These are phyloP conservation scores for Verticillium albo-atrum DNA, from an alignment of 2,329 filamentous ascomycete species.

Conservation along the genomic window DNA sequence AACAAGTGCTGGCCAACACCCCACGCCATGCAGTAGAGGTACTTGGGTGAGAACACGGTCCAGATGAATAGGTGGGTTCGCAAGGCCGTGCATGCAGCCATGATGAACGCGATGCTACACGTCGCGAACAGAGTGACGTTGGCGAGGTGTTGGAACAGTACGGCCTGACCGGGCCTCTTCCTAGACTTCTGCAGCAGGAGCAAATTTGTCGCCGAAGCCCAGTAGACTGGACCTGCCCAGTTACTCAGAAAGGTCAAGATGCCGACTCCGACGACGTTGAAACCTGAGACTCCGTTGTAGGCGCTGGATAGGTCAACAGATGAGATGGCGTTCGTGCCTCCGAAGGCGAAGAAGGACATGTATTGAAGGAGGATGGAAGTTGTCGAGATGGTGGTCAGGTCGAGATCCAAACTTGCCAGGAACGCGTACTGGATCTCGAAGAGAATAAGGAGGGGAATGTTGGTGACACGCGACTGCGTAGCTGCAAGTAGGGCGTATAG, in stretches of 20 bases:
- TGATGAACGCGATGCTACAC: slow-evolving; percentile 64
- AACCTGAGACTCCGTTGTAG: slow-evolving; percentile 85
- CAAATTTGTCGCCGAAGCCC: slow-evolving; percentile 63
- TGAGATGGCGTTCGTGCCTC: slow-evolving; percentile 90
- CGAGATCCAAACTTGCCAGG: slow-evolving; percentile 42
- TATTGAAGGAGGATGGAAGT: slow-evolving; percentile 75
- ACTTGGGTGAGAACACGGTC: slow-evolving; percentile 98
- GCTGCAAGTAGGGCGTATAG: slow-evolving; percentile 74
- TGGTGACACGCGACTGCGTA: slow-evolving; percentile 81
- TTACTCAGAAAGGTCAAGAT: slow-evolving; percentile 82
- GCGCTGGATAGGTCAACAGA: slow-evolving; percentile 92
- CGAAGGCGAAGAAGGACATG: slow-evolving; percentile 82
- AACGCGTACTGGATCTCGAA: slow-evolving; percentile 57
- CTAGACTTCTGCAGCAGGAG: slow-evolving; percentile 41
- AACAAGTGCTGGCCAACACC: slow-evolving; percentile 73
- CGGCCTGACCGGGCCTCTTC: slow-evolving; percentile 11
- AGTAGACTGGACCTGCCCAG: slow-evolving; percentile 89
- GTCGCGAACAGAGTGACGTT: slow-evolving; percentile 69
- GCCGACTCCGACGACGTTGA: slow-evolving; percentile 77
- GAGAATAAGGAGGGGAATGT: slow-evolving; percentile 79
- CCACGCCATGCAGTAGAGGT: slow-evolving; percentile 90
- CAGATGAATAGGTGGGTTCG: slow-evolving; percentile 94
- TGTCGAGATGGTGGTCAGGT: slow-evolving; percentile 57
- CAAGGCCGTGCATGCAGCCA: slow-evolving; percentile 81
- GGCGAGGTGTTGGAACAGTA: slow-evolving; percentile 48